phyloP scores from a whole-genome alignment of 2,329 filamentous ascomycete species.

The Hymenoscyphus albidus region DNA sequence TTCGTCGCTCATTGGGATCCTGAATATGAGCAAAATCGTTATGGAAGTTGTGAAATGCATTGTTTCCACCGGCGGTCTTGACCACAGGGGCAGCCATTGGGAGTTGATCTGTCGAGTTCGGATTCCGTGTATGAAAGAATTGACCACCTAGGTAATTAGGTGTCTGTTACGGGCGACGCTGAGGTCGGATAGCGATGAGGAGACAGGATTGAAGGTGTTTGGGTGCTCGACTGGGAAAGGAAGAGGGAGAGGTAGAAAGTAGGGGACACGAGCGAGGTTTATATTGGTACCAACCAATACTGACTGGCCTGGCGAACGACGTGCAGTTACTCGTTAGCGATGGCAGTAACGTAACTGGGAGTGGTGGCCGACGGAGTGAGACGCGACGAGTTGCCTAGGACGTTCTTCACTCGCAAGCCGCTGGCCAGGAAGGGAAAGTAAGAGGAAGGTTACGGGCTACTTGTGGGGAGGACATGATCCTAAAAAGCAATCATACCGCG shows the following conservation, averaged over 20 bases:
- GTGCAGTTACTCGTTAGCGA: background rate
- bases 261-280: background rate
- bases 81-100: background rate
- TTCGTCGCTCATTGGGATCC: slow-evolving; percentile 71
- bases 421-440: background rate
- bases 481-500: no score
- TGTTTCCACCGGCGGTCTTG: slow-evolving; percentile 53
- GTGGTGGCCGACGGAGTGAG: background rate
- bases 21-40: slow-evolving; percentile 58
- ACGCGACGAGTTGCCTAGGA: background rate
- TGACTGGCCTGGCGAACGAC: background rate
- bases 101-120: background rate
- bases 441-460: no score
- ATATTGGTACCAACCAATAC: background rate
- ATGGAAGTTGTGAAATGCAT: slow-evolving; percentile 73
- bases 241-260: background rate
- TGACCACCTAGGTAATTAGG: no score
- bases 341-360: background rate
- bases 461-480: no score
- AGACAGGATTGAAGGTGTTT: background rate
- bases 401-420: background rate
- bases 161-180: background rate
- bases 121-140: background rate
- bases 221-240: slow-evolving; percentile 1
- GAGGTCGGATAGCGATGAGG: background rate